These are phyloP conservation scores for Flammula alnicola DNA, from an alignment of 1,284 basidiomycete genomes.

Conservation along the genomic window DNA sequence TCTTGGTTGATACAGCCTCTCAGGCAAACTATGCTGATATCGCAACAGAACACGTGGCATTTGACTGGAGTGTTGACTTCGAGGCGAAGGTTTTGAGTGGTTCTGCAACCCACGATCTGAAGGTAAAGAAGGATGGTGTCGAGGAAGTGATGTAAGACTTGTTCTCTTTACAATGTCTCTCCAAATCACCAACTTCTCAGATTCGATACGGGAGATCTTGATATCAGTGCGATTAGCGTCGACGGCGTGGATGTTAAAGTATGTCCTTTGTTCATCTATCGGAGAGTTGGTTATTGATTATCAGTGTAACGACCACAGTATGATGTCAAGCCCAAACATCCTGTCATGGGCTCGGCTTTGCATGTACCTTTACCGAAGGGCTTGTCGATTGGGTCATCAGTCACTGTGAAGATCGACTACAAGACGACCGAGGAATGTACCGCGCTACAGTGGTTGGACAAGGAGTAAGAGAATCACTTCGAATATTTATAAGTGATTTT, in stretches of 20 bases:
- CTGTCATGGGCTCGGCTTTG: constrained; percentile 76
- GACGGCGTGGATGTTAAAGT: constrained; percentile 55
- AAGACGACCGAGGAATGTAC: constrained; percentile 79
- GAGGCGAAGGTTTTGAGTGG: constrained; percentile 70
- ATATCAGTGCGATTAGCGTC: constrained; percentile 64
- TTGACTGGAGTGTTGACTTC: constrained; percentile 90
- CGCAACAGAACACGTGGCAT: constrained; percentile 67
- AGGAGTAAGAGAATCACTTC: constrained; percentile 58
- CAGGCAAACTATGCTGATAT: constrained; percentile 83
- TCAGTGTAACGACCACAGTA: constrained; percentile 51
- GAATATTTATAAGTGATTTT: neutral
- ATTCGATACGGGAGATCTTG: constrained; percentile 82
- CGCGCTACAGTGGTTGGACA: constrained; percentile 93
- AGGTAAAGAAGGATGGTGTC: constrained; percentile 62
- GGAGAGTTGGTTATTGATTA: constrained; percentile 6
- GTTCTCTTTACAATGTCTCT: neutral
- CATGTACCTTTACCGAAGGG: constrained; percentile 52
- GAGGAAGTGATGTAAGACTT: constrained; percentile 61
- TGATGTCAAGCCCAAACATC: constrained; percentile 55
- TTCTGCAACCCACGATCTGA: constrained; percentile 69
- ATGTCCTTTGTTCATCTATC: constrained; percentile 27
- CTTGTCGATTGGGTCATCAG: constrained; percentile 45
- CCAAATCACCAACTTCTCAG: constrained; percentile 37
- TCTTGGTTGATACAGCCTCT: constrained; percentile 65
- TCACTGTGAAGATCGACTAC: constrained; percentile 70